Percentiles rank a stretch among this genome's conserved stretches.
phyloP scores from a whole-genome alignment of 805 yeast species.

The Yarrowia divulgata region DNA sequence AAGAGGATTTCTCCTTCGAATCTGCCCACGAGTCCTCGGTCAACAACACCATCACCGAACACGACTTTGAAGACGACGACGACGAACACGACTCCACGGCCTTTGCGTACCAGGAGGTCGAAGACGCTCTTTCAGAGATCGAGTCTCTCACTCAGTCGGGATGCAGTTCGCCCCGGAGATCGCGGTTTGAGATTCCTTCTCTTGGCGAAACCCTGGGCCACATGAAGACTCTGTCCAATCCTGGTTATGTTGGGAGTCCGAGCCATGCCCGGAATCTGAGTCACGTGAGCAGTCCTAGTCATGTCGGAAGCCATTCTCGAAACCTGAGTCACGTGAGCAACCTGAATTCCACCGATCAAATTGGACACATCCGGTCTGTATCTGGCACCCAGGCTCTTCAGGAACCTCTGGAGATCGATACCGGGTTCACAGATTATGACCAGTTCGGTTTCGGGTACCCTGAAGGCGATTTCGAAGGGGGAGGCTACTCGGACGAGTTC shows the following conservation, averaged over 20 bases:
- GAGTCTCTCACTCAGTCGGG: slow-evolving; percentile 16
- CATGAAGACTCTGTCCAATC: not conserved
- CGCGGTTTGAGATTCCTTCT: not conserved
- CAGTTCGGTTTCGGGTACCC: slow-evolving; percentile 15
- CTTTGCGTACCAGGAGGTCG: slow-evolving; percentile 32
- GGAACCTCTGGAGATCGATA: slow-evolving; percentile 15
- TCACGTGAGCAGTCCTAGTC: not conserved
- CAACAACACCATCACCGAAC: slow-evolving; percentile 3
- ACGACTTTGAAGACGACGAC: not conserved
- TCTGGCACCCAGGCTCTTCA: slow-evolving; percentile 4
- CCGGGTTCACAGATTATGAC: not conserved
- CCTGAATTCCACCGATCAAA: not conserved
- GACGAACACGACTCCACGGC: slow-evolving; percentile 19
- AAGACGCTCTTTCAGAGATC: slow-evolving; percentile 18
- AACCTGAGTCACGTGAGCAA: not conserved
- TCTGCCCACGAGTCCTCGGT: no score
- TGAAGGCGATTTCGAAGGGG: slow-evolving; percentile 1
- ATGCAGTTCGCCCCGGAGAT: not conserved
- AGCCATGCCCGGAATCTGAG: slow-evolving; percentile 14
- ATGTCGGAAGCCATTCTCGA: no score
- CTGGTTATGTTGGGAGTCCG: not conserved
- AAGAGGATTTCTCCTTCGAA: slow-evolving; percentile 4
- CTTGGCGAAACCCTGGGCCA: slow-evolving; percentile 11
- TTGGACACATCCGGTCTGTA: slow-evolving; percentile 12
- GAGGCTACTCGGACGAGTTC: slow-evolving; percentile 5